Base-by-base conservation (phyloP, 257 asterid genomes). In the Plantago ovata region DNA sequence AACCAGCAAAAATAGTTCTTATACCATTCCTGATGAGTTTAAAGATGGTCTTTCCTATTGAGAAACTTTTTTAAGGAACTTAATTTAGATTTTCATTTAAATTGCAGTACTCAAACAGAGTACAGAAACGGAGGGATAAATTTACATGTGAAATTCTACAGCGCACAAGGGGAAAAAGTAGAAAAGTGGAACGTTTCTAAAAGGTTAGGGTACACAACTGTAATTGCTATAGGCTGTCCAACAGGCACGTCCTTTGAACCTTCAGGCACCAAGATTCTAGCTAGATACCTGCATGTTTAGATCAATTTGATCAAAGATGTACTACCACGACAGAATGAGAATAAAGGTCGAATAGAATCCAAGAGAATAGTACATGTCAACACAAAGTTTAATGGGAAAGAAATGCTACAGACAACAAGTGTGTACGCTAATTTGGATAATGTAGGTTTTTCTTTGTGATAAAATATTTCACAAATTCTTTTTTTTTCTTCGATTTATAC, bases 191-290 rank as follows among this genome's bases (percentile, higher is more conserved):
- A 43, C 7, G 24, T 32, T 39, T 59, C 32, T 43, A 72, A 64
- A 66, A 61, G 75, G 36, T 57, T 18, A 55, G 60, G 61, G 66
- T 50, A 70, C 75, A 23, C 72, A 86, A 93, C 99, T 82, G 97
- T 89, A 68, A 93, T 81, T 69, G 96, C 96, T 71, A 93, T 93
- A 58, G 97, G 86, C 72, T 86, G 89, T 60, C 99, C 99, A 60
- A 93, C 99, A 42, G 94, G 90, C 64, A 93, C 94, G 77, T 93
- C 99, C 62, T 89, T 93, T 48, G 99, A 76, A 76, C 99, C 99
- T 61, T 93, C 99, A 54, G 96, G 95, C 52, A 77, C 88, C 75
- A 93, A 79, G 75, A 93, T 93, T 84, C 82, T 89, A 61, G 97
- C 99, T 66, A 93, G 79, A 74, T 62, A 86, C 76, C 99, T 93